Percentiles rank a stretch among this genome's conserved stretches.
Evolutionary conservation across 78 protist genomes (phyloP).

Genomic region (Acrasis kona): DNA sequence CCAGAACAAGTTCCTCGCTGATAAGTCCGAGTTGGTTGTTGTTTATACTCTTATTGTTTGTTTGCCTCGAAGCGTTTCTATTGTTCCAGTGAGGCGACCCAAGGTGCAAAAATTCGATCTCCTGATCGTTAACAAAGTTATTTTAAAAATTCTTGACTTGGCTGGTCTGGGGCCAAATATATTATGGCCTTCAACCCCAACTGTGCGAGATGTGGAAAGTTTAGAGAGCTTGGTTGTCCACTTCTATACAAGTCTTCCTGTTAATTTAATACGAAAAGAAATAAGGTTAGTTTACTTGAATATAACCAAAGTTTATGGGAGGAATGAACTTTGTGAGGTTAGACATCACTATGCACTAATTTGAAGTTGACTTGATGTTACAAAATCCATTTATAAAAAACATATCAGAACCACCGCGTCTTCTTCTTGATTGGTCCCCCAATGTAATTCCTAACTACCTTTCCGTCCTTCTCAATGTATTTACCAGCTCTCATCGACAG

Average conservation of each 20-base stretch:
- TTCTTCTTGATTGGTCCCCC: too few species aligned
- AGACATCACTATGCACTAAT: too few species aligned
- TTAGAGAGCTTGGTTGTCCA: slow-evolving; percentile 75
- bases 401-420: too few species aligned
- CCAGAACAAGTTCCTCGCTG: slow-evolving; percentile 63
- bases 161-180: slow-evolving; percentile 74
- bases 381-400: too few species aligned
- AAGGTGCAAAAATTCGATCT: slow-evolving; percentile 53
- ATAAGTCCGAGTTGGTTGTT: neutral
- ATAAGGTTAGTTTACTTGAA: too few species aligned
- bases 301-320: slow-evolving; percentile 4
- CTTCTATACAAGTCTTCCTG: slow-evolving; percentile 77
- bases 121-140: slow-evolving; percentile 59
- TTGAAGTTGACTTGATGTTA: too few species aligned
- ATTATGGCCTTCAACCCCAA: slow-evolving; percentile 59
- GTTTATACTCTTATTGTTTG: neutral
- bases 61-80: neutral
- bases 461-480: too few species aligned
- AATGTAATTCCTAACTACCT: too few species aligned
- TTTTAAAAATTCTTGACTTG: neutral
- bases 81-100: slow-evolving; percentile 7
- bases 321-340: neutral
- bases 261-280: too few species aligned
- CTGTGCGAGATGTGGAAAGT: slow-evolving; percentile 82
- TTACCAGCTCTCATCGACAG: too few species aligned